Evolutionary conservation across 257 asterid genomes (phyloP).

Genomic region (Fraxinus anomala): DNA sequence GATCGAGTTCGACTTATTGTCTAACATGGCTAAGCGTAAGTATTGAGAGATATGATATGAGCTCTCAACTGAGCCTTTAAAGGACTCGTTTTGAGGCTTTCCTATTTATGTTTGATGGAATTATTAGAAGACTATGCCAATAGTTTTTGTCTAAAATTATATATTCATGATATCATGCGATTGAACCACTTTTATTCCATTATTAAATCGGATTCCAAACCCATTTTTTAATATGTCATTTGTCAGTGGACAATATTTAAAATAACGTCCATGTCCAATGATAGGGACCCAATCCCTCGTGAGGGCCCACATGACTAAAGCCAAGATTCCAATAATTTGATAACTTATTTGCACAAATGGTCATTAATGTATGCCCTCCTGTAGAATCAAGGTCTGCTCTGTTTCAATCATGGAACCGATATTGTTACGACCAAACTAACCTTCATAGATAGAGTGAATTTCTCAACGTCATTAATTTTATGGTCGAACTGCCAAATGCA

Average conservation of each 20-base stretch:
- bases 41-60: background rate
- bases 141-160: slow-evolving; percentile 49
- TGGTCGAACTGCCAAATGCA: too few species aligned
- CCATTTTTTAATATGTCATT: slow-evolving; percentile 46
- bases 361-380: too few species aligned
- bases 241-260: slow-evolving; percentile 51
- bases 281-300: slow-evolving; percentile 51
- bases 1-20: slow-evolving; percentile 62
- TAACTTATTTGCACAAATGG: too few species aligned
- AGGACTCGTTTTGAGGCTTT: slow-evolving; percentile 23
- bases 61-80: slow-evolving; percentile 15
- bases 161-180: slow-evolving; percentile 28
- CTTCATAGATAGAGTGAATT: too few species aligned
- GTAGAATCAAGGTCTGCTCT: too few species aligned
- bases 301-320: slow-evolving; percentile 44
- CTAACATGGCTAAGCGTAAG: background rate
- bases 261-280: slow-evolving; percentile 50
- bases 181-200: slow-evolving; percentile 22
- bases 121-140: slow-evolving; percentile 50
- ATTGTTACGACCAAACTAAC: too few species aligned
- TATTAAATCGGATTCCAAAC: slow-evolving; percentile 40
- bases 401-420: too few species aligned
- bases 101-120: slow-evolving; percentile 43
- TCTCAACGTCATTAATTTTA: too few species aligned
- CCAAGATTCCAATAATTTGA: slow-evolving; percentile 49